These are phyloP conservation scores for Platanthera guangdongensis DNA, from an alignment of 106 monocot species.

Conservation along the genomic window DNA sequence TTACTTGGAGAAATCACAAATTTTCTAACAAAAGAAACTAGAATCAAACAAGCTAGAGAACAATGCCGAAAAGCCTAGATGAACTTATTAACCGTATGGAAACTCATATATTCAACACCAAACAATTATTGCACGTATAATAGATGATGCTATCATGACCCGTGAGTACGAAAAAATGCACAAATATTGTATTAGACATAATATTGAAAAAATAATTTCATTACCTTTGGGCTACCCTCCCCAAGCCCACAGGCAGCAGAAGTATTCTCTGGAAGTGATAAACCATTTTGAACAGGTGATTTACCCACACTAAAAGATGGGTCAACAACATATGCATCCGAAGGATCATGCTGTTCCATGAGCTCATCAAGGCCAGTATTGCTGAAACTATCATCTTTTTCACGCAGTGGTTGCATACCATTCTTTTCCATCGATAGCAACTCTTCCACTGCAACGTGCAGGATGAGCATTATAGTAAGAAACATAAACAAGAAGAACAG, in stretches of 20 bases:
- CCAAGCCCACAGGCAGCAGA: constrained; percentile 47
- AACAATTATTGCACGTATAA: neutral
- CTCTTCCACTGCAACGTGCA: constrained; percentile 18
- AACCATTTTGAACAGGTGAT: constrained; percentile 53
- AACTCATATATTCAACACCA: neutral
- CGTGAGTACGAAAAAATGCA: neutral
- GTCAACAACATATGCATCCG: constrained; percentile 35
- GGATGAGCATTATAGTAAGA: neutral
- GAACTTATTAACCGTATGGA: neutral
- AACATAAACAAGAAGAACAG: neutral
- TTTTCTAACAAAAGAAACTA: neutral
- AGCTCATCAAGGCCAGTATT: neutral
- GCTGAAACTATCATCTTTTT: neutral
- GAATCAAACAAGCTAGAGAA: neutral
- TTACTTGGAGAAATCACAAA: neutral
- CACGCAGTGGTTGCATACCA: neutral
- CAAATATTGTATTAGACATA: neutral
- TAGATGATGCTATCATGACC: neutral
- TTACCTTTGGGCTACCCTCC: constrained; percentile 87
- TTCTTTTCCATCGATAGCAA: constrained; percentile 11
- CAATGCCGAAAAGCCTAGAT: neutral
- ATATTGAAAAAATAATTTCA: constrained; percentile 1
- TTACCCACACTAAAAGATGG: constrained; percentile 57
- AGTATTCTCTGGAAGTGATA: constrained; percentile 19
- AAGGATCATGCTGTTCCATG: constrained; percentile 27